phyloP scores from a whole-genome alignment of 2,329 filamentous ascomycete genomes.

The Oidium heveae region DNA sequence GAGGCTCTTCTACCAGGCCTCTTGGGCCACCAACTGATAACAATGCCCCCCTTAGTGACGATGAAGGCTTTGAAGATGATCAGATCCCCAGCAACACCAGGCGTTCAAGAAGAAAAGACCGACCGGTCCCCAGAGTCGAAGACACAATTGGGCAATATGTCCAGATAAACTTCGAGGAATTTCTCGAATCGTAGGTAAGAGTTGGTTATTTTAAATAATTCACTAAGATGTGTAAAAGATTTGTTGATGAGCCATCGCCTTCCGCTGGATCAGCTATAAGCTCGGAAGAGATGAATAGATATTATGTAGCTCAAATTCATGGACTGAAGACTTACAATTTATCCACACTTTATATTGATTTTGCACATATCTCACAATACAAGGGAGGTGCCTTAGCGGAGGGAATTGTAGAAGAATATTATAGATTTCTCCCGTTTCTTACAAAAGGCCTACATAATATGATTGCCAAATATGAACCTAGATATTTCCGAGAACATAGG shows the following conservation, averaged over 20 bases:
- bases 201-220: conserved; percentile 2
- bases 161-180: conserved; percentile 53
- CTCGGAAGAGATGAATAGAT: conserved; percentile 50
- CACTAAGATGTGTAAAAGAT: conserved; percentile 17
- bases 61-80: conserved; percentile 39
- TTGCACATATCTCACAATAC: conserved; percentile 54
- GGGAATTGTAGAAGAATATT: conserved; percentile 75
- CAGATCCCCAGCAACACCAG: conserved; percentile 29
- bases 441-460: conserved; percentile 72
- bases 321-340: conserved; percentile 47
- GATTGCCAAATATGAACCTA: conserved; percentile 80
- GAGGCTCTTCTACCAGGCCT: conserved; percentile 6
- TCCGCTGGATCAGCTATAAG: conserved; percentile 41
- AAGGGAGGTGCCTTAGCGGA: conserved; percentile 62
- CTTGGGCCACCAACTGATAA: conserved; percentile 33
- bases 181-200: conserved; percentile 41
- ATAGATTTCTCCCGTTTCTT: conserved; percentile 82
- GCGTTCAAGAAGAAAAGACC: conserved; percentile 18
- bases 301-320: conserved; percentile 66
- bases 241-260: conserved; percentile 40
- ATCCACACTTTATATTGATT: conserved; percentile 75
- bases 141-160: conserved; percentile 53
- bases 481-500: conserved; percentile 80
- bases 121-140: conserved; percentile 42
- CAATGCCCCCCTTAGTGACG: conserved; percentile 31